Base-by-base conservation (phyloP, 1,139 yeast species). In the Saccharomyces uvarum region DNA sequence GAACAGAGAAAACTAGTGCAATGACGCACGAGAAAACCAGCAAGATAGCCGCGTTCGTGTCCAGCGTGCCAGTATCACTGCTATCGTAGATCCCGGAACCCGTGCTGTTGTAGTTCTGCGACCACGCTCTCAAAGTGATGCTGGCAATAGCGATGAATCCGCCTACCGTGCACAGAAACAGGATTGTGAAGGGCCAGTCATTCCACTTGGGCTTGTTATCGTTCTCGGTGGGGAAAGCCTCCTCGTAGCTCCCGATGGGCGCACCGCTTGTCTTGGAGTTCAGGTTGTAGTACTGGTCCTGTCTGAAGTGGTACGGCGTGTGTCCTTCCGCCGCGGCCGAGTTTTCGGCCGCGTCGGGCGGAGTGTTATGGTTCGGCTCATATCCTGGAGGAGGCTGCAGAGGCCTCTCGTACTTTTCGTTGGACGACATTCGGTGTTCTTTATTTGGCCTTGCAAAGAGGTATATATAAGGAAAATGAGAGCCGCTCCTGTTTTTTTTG, bases 61-160 rank as follows among this genome's bases (percentile, higher is more conserved):
- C 83, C 69, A 88, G 67, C 3, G 89, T 78, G 66, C 86, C 85
- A 14, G 78, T 65, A n/a, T n/a, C n/a, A n/a, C n/a, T n/a, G 13
- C 79, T 66, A 53, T 76, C 73, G 70, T 89, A 86, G 58, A 87
- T 84, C 2, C 88, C 81, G 11, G 80, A 72, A n/a, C 93, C 91
- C 59, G 80, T 81, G 55, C 73, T 75, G 28, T 80, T 72, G 63
- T 79, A 77, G 7, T 83, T 79, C 48, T 73, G 62, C 13, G 79
- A 74, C 73, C 87, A 84, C 8, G 88, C 85, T 61, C 81, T 76
- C 58, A 90, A 70, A 0, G 88, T 80, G 51, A 88, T 77, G 4
- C 80, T 86, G 0, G 95, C 86, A 47, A 90, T 75, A 0, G 83
- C 91, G 48, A 83, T 69, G 66, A 88, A 88, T 0, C 93, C 96